Evolutionary conservation across 1,139 yeast genomes (phyloP).

Genomic region (Magnusiomyces magnusii): DNA sequence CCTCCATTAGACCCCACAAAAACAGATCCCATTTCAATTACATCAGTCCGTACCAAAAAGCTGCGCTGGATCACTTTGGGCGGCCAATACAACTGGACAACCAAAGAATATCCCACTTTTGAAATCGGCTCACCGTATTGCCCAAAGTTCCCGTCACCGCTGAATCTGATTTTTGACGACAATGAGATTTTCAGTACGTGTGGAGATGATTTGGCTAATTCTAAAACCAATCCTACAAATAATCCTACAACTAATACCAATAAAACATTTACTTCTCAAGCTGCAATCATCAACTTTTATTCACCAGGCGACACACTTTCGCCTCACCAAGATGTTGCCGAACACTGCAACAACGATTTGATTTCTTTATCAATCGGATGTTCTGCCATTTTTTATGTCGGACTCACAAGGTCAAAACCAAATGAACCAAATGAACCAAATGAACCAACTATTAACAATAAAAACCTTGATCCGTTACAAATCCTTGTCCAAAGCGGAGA

Average conservation of each 20-base stretch:
- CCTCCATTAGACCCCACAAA: background rate
- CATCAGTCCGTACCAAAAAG: conserved; percentile 23
- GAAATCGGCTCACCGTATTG: conserved; percentile 29
- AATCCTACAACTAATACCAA: too few relatives aligned
- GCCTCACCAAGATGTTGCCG: conserved; percentile 43
- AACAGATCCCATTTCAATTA: conserved; percentile 6
- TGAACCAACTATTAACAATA: too few relatives aligned
- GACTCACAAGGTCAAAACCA: conserved; percentile 14
- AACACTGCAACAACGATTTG: conserved; percentile 32
- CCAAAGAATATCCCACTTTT: conserved; percentile 37
- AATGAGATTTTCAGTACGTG: background rate
- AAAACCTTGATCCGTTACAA: conserved; percentile 34
- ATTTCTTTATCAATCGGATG: conserved; percentile 37
- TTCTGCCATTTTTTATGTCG: conserved; percentile 35
- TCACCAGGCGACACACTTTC: conserved; percentile 39
- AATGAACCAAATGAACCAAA: background rate
- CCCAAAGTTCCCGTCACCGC: conserved; percentile 33
- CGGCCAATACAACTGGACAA: conserved; percentile 42
- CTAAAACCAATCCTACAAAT: too few relatives aligned
- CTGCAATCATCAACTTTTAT: conserved; percentile 40
- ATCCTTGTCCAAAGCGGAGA: conserved; percentile 36
- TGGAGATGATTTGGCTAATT: background rate
- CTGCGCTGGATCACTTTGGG: conserved; percentile 42
- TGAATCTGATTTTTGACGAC: conserved; percentile 22
- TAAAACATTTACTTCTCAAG: conserved; percentile 31